A percentile compares a stretch with the other conserved stretches of the same genome.
These are phyloP conservation scores for Aegilops sharonensis DNA, from an alignment of 176 grass and related monocot genomes.

Conservation along the genomic window DNA sequence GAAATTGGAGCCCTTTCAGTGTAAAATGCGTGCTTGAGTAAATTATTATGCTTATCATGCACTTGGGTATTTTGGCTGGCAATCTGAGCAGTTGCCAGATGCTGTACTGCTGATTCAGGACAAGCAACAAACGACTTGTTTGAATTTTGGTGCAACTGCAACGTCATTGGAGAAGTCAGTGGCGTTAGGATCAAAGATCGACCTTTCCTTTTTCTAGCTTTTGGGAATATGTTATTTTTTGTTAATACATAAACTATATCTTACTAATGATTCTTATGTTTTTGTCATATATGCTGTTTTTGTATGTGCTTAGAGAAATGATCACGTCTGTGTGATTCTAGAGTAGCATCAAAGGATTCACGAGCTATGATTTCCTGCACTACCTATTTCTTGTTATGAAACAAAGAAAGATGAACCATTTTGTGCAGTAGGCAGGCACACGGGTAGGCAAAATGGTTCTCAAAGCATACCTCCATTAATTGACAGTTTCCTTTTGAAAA, in stretches of 20 bases:
- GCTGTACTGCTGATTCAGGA: not conserved
- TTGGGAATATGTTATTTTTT: not conserved
- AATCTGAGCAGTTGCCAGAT: slow-evolving; percentile 18
- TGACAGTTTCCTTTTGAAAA: not conserved
- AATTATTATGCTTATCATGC: not conserved
- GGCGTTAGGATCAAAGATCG: not conserved
- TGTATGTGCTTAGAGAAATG: not conserved
- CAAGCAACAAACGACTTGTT: not conserved
- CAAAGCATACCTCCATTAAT: not conserved
- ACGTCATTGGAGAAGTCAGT: not conserved
- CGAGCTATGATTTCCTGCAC: not conserved
- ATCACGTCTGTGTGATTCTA: no score
- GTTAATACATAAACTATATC: not conserved
- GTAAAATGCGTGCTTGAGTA: not conserved
- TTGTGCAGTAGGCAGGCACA: not conserved
- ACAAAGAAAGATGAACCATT: not conserved
- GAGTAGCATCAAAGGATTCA: not conserved
- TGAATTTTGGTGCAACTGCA: not conserved
- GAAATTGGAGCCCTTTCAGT: not conserved
- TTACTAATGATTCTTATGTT: not conserved
- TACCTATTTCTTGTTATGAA: not conserved
- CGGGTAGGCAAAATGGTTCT: not conserved
- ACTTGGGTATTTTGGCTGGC: slow-evolving; percentile 26
- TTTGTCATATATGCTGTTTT: not conserved
- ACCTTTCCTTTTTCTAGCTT: not conserved